A percentile compares a stretch with the other conserved stretches of the same genome.
phyloP scores from a whole-genome alignment of 2,329 filamentous ascomycete genomes.

The Fusarium humuli region DNA sequence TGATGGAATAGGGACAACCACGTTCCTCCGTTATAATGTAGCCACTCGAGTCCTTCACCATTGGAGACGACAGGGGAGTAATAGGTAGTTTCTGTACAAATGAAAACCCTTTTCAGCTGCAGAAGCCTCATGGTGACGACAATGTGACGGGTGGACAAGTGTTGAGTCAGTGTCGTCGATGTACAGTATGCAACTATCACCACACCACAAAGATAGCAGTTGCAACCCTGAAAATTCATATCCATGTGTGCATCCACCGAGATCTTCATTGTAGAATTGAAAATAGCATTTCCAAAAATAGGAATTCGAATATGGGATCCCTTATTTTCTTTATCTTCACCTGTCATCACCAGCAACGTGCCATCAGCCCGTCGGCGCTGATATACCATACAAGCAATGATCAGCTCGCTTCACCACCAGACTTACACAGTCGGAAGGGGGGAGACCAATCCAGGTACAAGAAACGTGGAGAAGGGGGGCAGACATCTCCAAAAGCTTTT shows the following conservation, averaged over 20 bases:
- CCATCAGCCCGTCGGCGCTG: conserved; percentile 32
- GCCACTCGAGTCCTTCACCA: neutral
- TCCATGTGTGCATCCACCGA: conserved; percentile 5
- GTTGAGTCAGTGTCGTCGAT: conserved; percentile 12
- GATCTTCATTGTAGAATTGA: conserved; percentile 27
- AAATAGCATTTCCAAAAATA: conserved; percentile 42
- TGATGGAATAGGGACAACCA: neutral
- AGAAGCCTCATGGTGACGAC: conserved; percentile 2
- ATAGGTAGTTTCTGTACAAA: neutral
- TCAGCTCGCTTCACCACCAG: conserved; percentile 36
- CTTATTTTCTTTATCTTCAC: conserved; percentile 21
- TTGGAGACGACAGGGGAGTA: neutral
- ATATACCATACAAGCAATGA: conserved; percentile 33
- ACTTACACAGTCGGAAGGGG: conserved; percentile 5
- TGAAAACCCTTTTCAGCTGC: neutral
- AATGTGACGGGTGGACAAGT: neutral
- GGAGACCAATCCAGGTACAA: conserved; percentile 25
- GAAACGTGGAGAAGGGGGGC: conserved; percentile 31
- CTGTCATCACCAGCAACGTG: conserved; percentile 27
- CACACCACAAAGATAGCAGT: neutral
- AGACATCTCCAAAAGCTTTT: conserved; percentile 27
- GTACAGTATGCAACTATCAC: conserved; percentile 9
- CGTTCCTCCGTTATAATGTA: neutral
- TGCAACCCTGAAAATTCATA: conserved; percentile 6
- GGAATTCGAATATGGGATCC: conserved; percentile 8